A percentile compares a stretch with the other conserved stretches of the same genome.
Evolutionary conservation across 805 yeast species (phyloP).

Genomic region (Kockiozyma suomiensis): DNA sequence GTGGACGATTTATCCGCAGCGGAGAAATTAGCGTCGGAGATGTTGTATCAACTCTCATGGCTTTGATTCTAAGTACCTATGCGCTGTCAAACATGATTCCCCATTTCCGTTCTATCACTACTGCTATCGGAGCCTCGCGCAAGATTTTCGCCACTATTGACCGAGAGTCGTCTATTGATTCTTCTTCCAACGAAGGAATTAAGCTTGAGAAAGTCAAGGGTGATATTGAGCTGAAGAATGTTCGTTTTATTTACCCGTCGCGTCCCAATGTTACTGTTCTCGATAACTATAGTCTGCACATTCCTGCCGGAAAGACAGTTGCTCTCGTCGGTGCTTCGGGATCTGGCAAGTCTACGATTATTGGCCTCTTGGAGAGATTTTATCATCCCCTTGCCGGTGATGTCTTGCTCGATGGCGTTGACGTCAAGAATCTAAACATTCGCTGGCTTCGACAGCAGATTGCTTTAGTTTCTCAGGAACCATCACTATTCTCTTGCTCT

Average conservation of each 20-base stretch:
- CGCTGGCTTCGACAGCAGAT: slow-evolving; percentile 55
- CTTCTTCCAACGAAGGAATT: slow-evolving; percentile 35
- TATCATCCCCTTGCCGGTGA: slow-evolving; percentile 58
- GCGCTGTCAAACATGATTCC: slow-evolving; percentile 49
- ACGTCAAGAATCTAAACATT: slow-evolving; percentile 55
- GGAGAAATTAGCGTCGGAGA: slow-evolving; percentile 44
- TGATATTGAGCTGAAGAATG: slow-evolving; percentile 38
- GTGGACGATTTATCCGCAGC: slow-evolving; percentile 44
- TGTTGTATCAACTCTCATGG: slow-evolving; percentile 41
- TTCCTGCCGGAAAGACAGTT: slow-evolving; percentile 80
- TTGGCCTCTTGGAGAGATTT: slow-evolving; percentile 60
- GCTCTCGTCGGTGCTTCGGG: slow-evolving; percentile 91
- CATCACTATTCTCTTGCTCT: slow-evolving; percentile 69
- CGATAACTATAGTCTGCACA: slow-evolving; percentile 34
- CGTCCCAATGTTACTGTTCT: slow-evolving; percentile 41
- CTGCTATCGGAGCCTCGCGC: slow-evolving; percentile 47
- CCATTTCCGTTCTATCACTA: slow-evolving; percentile 44
- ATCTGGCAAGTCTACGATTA: slow-evolving; percentile 48
- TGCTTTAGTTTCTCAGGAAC: slow-evolving; percentile 66
- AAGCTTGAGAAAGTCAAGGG: slow-evolving; percentile 44
- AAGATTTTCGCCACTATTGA: slow-evolving; percentile 48
- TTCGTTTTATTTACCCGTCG: slow-evolving; percentile 41
- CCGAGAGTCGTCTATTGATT: slow-evolving; percentile 47
- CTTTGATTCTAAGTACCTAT: slow-evolving; percentile 43
- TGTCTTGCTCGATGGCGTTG: slow-evolving; percentile 52